Conservation (phyloP, 2,329 filamentous ascomycete genomes). For the Erysiphe pulchra region DNA sequence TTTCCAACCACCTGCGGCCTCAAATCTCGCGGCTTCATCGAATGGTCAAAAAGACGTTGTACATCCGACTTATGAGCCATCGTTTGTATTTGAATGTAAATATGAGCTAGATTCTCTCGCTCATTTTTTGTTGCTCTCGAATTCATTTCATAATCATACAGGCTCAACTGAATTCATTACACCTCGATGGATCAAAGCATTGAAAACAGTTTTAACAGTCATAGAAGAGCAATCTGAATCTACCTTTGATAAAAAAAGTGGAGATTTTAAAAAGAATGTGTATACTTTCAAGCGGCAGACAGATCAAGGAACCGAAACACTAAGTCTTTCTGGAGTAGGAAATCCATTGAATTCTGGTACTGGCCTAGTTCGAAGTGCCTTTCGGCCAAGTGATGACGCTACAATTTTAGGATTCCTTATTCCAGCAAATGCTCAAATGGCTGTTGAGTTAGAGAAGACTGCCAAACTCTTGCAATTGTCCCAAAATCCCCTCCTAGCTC, state of each 20-base stretch:
- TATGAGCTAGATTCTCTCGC: slow-evolving; percentile 94
- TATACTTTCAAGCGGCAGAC: slow-evolving; percentile 78
- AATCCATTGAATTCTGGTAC: slow-evolving; percentile 74
- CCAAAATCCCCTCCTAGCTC: slow-evolving; percentile 24
- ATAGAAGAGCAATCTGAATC: slow-evolving; percentile 54
- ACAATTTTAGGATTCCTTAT: slow-evolving; percentile 89
- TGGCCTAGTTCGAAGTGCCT: slow-evolving; percentile 69
- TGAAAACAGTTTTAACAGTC: slow-evolving; percentile 48
- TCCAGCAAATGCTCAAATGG: slow-evolving; percentile 88
- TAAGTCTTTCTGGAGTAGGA: slow-evolving; percentile 59
- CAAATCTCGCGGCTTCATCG: slow-evolving; percentile 39
- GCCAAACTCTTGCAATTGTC: slow-evolving; percentile 33
- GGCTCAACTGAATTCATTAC: slow-evolving; percentile 56
- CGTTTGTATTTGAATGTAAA: slow-evolving; percentile 88
- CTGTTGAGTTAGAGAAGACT: slow-evolving; percentile 58
- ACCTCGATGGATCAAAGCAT: slow-evolving; percentile 49
- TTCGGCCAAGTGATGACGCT: slow-evolving; percentile 84
- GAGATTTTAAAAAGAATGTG: slow-evolving; percentile 38
- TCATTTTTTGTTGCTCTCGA: slow-evolving; percentile 64
- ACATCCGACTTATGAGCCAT: slow-evolving; percentile 64
- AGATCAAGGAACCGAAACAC: slow-evolving; percentile 65
- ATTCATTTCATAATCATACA: slow-evolving; percentile 66
- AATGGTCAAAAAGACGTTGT: slow-evolving; percentile 70
- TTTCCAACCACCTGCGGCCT: slow-evolving; percentile 80
- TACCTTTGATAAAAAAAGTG: slow-evolving; percentile 49